These are phyloP conservation scores for Yarrowia galli DNA, from an alignment of 1,139 yeast species.

Conservation along the genomic window DNA sequence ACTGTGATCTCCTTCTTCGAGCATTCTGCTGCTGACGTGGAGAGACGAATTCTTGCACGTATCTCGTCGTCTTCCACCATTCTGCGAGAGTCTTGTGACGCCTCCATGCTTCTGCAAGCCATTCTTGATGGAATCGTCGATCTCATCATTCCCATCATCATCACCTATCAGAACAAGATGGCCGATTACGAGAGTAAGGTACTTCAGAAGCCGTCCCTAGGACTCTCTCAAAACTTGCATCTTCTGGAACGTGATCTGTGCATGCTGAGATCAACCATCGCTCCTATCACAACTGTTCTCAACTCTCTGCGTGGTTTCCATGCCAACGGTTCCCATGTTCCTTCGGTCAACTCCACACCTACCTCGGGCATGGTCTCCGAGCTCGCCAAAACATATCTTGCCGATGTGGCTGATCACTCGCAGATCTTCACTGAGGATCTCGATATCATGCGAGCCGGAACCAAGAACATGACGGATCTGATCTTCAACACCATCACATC, in stretches of 20 bases:
- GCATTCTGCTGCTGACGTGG: constrained; percentile 59
- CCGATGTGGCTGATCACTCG: constrained; percentile 63
- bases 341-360: constrained; percentile 29
- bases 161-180: constrained; percentile 60
- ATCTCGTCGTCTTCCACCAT: constrained; percentile 56
- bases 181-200: constrained; percentile 60
- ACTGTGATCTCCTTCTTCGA: constrained; percentile 63
- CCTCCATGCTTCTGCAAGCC: constrained; percentile 60
- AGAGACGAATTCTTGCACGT: constrained; percentile 58
- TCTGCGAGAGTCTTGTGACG: constrained; percentile 58
- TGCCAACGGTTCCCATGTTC: constrained; percentile 16
- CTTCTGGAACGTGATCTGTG: constrained; percentile 60
- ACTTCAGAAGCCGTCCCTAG: constrained; percentile 57
- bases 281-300: constrained; percentile 57
- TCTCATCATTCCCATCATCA: constrained; percentile 65
- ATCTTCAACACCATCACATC: constrained; percentile 63
- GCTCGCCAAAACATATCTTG: constrained; percentile 55
- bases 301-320: constrained; percentile 56
- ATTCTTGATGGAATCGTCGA: constrained; percentile 63
- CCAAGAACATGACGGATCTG: constrained; percentile 58
- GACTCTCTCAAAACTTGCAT: constrained; percentile 60
- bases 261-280: constrained; percentile 55
- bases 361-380: constrained; percentile 47
- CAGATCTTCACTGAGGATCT: constrained; percentile 59
- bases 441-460: constrained; percentile 59